Conservation (phyloP, 257 asterid genomes). For the Solanum piurae region DNA sequence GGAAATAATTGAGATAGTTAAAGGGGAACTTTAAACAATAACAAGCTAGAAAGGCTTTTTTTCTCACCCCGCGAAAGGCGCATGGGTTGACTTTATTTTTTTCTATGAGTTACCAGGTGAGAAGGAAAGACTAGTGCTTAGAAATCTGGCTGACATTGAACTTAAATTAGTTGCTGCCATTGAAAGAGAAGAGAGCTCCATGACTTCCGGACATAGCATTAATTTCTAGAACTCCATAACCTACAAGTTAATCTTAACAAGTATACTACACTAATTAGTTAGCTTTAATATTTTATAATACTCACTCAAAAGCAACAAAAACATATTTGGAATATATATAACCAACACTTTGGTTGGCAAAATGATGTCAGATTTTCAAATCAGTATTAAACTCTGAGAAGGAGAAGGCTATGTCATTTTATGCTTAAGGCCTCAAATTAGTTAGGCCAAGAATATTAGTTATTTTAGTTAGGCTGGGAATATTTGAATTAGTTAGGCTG, state of each 20-base stretch:
- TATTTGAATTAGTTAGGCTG: too few species aligned
- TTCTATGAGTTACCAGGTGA: too few species aligned
- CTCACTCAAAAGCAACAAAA: neutral
- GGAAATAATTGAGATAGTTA: too few species aligned
- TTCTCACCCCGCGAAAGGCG: too few species aligned
- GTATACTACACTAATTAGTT: neutral
- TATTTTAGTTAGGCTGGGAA: too few species aligned
- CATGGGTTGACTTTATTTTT: too few species aligned
- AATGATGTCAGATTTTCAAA: neutral
- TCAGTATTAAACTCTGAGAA: neutral
- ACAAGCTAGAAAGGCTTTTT: too few species aligned
- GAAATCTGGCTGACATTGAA: too few species aligned
- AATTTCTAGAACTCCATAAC: neutral
- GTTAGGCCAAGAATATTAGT: too few species aligned
- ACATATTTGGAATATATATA: neutral
- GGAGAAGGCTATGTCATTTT: neutral
- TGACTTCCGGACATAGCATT: neutral
- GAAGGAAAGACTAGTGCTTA: too few species aligned
- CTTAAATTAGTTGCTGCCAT: neutral
- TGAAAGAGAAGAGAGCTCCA: neutral
- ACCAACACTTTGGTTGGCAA: neutral
- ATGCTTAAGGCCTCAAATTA: neutral
- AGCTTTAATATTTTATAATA: neutral
- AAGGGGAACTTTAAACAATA: too few species aligned
- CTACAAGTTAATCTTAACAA: neutral